These are phyloP conservation scores for Hanseniaspora clermontiae DNA, from an alignment of 805 yeast genomes.

Conservation along the genomic window DNA sequence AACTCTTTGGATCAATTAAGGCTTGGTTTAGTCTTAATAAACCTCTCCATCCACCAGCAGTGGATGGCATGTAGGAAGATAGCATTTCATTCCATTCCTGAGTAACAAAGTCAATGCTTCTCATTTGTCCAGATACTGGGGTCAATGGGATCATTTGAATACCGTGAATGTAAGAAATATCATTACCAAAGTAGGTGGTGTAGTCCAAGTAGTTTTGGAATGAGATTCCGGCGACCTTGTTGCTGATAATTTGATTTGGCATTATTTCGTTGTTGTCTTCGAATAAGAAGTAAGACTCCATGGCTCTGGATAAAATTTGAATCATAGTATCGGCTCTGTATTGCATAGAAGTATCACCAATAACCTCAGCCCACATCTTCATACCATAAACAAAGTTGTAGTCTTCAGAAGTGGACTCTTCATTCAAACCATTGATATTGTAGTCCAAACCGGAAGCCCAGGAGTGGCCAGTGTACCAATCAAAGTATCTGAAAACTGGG, in stretches of 20 bases:
- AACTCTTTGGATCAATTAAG: conserved; percentile 30
- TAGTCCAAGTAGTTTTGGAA: conserved; percentile 64
- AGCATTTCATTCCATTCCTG: conserved; percentile 51
- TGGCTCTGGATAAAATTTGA: conserved; percentile 42
- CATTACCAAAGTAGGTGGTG: conserved; percentile 59
- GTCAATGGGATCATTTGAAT: conserved; percentile 68
- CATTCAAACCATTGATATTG: conserved; percentile 56
- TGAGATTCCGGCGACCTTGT: conserved; percentile 60
- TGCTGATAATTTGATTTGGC: conserved; percentile 35
- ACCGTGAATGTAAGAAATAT: conserved; percentile 56
- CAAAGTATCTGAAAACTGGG: conserved; percentile 55
- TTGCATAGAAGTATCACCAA: conserved; percentile 41
- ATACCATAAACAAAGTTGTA: conserved; percentile 56
- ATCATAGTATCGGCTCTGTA: conserved; percentile 47
- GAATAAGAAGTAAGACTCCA: conserved; percentile 27
- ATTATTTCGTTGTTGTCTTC: conserved; percentile 5
- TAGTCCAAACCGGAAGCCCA: conserved; percentile 61
- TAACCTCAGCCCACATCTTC: conserved; percentile 52
- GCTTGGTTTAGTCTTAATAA: conserved; percentile 33
- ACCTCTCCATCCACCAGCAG: conserved; percentile 57
- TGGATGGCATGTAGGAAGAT: conserved; percentile 28
- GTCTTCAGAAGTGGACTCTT: conserved; percentile 62
- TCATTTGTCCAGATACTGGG: conserved; percentile 44
- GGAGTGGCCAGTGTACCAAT: conserved; percentile 62
- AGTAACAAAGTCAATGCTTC: conserved; percentile 39